Evolutionary conservation across 108 stramenopile genomes (phyloP), one percentile per base, ranked within the genome.

Genomic region (Stephanodiscus triporus): DNA sequence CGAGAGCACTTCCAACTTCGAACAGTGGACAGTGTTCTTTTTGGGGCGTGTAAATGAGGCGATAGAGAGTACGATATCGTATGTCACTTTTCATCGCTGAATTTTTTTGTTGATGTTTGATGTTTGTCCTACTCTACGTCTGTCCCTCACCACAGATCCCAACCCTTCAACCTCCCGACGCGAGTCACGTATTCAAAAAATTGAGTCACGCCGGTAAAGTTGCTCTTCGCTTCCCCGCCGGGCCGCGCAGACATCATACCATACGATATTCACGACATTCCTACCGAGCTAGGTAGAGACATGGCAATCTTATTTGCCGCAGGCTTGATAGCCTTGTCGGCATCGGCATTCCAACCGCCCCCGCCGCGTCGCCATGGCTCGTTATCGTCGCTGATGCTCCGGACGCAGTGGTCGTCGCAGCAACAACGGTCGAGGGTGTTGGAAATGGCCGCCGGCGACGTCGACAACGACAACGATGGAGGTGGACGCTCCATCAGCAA

Each of bases 401-500:
- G 40, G 43, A 16, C 43, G 13, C 14, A 11, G 43, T 17, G 14
- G 43, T 17, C 16, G 56, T 55, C 50, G 50, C 23, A 7, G 50
- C 43, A 23, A 24, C 63, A 64, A 26, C 37, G 43, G 38, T 14
- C 43, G 30, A 48, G 19, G 19, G n/a, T 36, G 30, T 36, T 63
- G 49, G 17, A 62, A 23, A 72, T 72, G 60, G 71, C 61, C 38
- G 58, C 49, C n/a, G 56, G 30, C 17, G 68, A 38, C 22, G 51
- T 27, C 22, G 57, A 20, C 17, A 14, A 22, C 16, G 24, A 29
- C 40, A 23, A 49, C 2, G 24, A 14, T 16, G 48, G 67, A 1
- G 27, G 20, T 53, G 49, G 67, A n/a, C n/a, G n/a, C 13, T 47
- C 32, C 29, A 36, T 30, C 11, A 60, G 66, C 59, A 82, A 82